These are phyloP conservation scores for Penicillium macrosclerotiorum DNA, from an alignment of 495 filamentous ascomycete species.

Conservation along the genomic window DNA sequence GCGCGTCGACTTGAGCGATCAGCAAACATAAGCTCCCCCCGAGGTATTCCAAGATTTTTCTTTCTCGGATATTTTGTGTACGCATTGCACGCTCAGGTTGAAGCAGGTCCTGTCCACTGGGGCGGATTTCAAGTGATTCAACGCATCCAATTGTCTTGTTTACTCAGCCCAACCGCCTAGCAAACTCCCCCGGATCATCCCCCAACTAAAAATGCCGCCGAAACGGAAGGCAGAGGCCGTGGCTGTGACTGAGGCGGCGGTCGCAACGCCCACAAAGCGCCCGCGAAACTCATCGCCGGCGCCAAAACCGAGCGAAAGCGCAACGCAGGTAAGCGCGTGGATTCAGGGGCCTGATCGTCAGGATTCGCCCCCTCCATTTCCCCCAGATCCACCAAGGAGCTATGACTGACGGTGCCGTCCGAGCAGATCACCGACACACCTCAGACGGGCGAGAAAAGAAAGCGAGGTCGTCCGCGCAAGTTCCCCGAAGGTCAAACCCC, in stretches of 20 bases:
- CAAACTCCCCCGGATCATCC: not conserved
- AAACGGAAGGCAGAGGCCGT: conserved; percentile 30
- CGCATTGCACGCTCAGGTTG: no score
- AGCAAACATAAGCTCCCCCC: conserved; percentile 3
- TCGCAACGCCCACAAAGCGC: conserved; percentile 24
- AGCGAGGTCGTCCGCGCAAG: conserved; percentile 41
- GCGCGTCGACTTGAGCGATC: conserved; percentile 9
- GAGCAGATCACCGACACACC: conserved; percentile 16
- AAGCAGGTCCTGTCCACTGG: no score
- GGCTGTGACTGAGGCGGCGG: conserved; percentile 16
- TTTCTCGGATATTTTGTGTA: not conserved
- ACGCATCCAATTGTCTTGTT: not conserved
- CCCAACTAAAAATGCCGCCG: conserved; percentile 16
- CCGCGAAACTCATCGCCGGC: conserved; percentile 8
- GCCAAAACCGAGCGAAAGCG: not conserved
- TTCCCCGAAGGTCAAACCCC: conserved; percentile 24
- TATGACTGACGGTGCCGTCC: conserved; percentile 1
- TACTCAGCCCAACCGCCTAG: conserved; percentile 2
- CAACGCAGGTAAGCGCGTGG: conserved; percentile 17
- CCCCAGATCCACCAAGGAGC: conserved; percentile 2
- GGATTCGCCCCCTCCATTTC: not conserved
- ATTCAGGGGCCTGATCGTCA: conserved; percentile 9
- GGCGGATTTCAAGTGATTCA: not conserved
- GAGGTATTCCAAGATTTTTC: not conserved
- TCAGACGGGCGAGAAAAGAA: conserved; percentile 35